Evolutionary conservation across 306 rosid species (phyloP).

Genomic region (Nissolia schottii): DNA sequence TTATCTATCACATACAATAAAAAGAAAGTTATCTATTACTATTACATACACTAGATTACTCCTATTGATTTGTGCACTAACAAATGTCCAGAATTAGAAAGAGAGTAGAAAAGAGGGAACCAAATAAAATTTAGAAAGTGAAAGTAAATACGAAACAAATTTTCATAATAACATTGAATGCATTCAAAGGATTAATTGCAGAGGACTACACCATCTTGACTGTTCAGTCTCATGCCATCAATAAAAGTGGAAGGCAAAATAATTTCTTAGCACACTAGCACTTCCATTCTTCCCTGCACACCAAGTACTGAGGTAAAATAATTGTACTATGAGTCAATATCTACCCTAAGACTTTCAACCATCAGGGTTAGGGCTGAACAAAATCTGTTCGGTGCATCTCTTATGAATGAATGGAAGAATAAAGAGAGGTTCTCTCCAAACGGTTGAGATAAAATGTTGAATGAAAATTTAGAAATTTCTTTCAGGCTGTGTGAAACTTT

Average conservation of each 20-base stretch:
- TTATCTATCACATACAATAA: neutral
- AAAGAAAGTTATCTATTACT: no score
- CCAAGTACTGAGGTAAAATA: neutral
- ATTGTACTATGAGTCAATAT: neutral
- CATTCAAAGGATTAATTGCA: neutral
- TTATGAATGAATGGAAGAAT: neutral
- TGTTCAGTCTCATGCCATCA: constrained; percentile 4
- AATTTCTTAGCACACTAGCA: neutral
- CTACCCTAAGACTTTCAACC: neutral
- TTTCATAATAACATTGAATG: neutral
- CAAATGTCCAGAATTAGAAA: neutral
- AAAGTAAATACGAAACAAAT: neutral
- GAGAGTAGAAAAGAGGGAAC: neutral
- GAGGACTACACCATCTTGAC: constrained; percentile 14
- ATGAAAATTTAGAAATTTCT: neutral
- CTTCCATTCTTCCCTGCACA: neutral
- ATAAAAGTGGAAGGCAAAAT: constrained; percentile 18
- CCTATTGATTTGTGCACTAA: neutral
- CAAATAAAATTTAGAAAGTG: neutral
- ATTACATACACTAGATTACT: neutral
- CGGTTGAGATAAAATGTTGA: neutral
- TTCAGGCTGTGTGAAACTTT: neutral
- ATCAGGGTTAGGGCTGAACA: neutral
- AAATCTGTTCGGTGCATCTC: neutral
- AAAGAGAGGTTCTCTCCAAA: neutral